phyloP scores from a whole-genome alignment of 176 grass and related monocot genomes.

The Carex myosuroides region DNA sequence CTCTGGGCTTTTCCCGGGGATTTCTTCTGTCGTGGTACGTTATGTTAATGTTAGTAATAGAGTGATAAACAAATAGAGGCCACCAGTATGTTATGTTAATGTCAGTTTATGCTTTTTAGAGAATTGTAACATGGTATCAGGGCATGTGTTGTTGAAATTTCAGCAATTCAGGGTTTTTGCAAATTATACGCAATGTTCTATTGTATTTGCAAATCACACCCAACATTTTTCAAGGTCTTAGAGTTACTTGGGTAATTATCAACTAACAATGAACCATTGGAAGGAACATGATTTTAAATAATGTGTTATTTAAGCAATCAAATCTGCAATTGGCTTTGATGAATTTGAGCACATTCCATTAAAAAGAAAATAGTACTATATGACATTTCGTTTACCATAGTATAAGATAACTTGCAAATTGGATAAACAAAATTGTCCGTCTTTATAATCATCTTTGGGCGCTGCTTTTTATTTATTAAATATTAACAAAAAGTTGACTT shows the following conservation, averaged over 20 bases:
- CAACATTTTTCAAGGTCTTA: neutral
- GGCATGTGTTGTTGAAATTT: neutral
- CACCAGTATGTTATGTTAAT: neutral
- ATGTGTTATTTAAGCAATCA: neutral
- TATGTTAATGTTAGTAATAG: neutral
- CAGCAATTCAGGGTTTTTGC: neutral
- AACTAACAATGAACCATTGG: neutral
- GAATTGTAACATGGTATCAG: neutral
- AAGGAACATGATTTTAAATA: neutral
- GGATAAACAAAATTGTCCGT: neutral
- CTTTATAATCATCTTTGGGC: neutral
- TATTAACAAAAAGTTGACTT: neutral
- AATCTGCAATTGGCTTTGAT: neutral
- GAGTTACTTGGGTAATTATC: neutral
- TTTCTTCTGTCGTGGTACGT: conserved; percentile 87
- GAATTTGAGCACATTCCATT: neutral
- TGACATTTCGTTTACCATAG: neutral
- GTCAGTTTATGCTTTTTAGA: neutral
- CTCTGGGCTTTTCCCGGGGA: conserved; percentile 86
- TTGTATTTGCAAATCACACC: neutral
- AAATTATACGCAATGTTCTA: neutral
- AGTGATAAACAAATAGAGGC: neutral
- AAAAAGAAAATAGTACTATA: neutral
- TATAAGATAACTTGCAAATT: neutral
- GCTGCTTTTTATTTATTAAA: neutral